Evolutionary conservation across 164 flowering plant genomes (phyloP), one percentile per base, ranked within the genome.

Genomic region (Stephania japonica): DNA sequence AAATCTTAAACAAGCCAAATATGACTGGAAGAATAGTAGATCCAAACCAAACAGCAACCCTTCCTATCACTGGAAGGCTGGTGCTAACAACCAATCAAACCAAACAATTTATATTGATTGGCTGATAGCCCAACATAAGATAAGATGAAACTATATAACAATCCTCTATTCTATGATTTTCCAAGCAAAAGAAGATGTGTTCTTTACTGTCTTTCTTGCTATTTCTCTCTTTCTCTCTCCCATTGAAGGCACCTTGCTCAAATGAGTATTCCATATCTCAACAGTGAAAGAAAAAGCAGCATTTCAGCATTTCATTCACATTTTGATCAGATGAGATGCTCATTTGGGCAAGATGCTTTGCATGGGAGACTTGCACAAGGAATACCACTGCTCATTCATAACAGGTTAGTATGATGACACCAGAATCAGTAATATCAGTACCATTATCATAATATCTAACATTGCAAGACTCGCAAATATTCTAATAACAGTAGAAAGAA

Each of bases 321-420:
- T 18, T 9, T 44, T n/a, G n/a, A n/a, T 25, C 21, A 64, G 65
- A 70, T 78, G 78, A 76, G 70, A 82, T 84, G 53, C 84, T 82
- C 84, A 82, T 82, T 80, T 59, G 42, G 68, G 86, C 78, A 84
- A 80, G 86, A 82, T 71, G 83, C 78, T 77, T 84, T 80, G 72
- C 82, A 79, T 73, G 80, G 66, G 74, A 71, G 67, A 67, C 7
- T 44, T 24, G 42, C 59, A n/a, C 24, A 16, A 53, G 6, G 24
- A 42, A 68, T 68, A 42, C 72, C 59, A 0, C 49, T 38, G 23
- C 23, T 42, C 42, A 53, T n/a, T 12, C 53, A 11, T 16, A 67
- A 25, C 69, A 76, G 71, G 71, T 71, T 43, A 56, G 74, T 41
- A 66, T 24, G 18, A 3, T 44, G n/a, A 26, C 18, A 42, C n/a